Evolutionary conservation across 306 rosid genomes (phyloP), one percentile per base, ranked within the genome.

Genomic region (Macrotyloma uniflorum): DNA sequence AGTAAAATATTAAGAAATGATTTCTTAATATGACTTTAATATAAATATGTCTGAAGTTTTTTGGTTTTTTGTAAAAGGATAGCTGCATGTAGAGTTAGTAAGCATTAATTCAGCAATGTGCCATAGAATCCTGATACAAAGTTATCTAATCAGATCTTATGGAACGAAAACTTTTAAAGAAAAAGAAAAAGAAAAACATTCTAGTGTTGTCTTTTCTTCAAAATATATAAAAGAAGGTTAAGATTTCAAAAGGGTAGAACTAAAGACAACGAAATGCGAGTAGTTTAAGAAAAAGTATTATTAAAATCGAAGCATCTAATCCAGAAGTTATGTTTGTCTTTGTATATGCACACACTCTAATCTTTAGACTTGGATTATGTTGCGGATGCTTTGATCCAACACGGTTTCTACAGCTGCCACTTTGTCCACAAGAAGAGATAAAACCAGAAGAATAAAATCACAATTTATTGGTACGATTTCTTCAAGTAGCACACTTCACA

Each of bases 181-280:
- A 36, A 7, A 38, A 38, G 43, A 38, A 38, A 30, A 4, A 38
- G 20, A 9, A 65, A 45, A 23, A 40, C 2, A 16, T 30, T 64
- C 8, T 24, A 15, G 35, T 67, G 62, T 55, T 79, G 70, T 78
- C 69, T 13, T 68, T 67, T 67, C 69, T 67, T 67, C 82, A 45
- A 23, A 68, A 67, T 78, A 19, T 30, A n/a, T 22, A n/a, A 32
- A 32, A 4, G n/a, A 70, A 58, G 38, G 68, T 55, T 67, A 40
- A 33, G 14, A 47, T 18, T 2, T 16, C 59, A 22, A 30, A 20
- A 72, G 67, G 22, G 13, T 67, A 57, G 50, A 58, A 8, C 40
- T 19, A 30, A 77, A 67, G 50, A 78, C 68, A 18, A 67, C 2
- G 9, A 67, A 57, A 45, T 46, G 50, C 8, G 42, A 32, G 72